These are phyloP conservation scores for Monosporascus sp. DNA, from an alignment of 2,329 filamentous ascomycete species.

Conservation along the genomic window DNA sequence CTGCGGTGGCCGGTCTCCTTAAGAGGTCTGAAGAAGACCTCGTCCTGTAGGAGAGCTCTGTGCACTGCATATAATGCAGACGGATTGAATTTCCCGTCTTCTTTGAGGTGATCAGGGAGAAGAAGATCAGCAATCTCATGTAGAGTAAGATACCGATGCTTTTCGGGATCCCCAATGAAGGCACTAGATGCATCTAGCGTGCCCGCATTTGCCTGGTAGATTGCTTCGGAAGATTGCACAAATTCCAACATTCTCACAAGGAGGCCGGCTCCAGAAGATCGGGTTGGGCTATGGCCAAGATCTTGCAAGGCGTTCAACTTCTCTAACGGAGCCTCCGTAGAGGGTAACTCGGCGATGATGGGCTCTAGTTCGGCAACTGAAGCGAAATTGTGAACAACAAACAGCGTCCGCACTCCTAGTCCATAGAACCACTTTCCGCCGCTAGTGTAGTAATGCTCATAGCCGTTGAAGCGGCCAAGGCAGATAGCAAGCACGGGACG, in stretches of 20 bases:
- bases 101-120: slow-evolving; percentile 31
- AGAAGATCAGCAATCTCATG: slow-evolving; percentile 44
- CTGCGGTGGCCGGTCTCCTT: slow-evolving; percentile 44
- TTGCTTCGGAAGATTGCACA: slow-evolving; percentile 31
- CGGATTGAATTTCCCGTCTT: slow-evolving; percentile 34
- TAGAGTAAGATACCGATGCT: slow-evolving; percentile 42
- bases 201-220: slow-evolving; percentile 43
- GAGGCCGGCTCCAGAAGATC: slow-evolving; percentile 35
- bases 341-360: slow-evolving; percentile 32
- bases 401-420: slow-evolving; percentile 37
- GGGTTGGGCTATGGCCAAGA: slow-evolving; percentile 34
- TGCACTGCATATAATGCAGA: slow-evolving; percentile 65
- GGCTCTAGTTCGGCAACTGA: slow-evolving; percentile 34
- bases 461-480: slow-evolving; percentile 43
- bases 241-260: slow-evolving; percentile 45
- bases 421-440: slow-evolving; percentile 46
- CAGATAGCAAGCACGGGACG: slow-evolving; percentile 46
- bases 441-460: slow-evolving; percentile 49
- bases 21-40: slow-evolving; percentile 54
- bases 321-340: slow-evolving; percentile 19
- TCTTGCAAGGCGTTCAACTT: slow-evolving; percentile 33
- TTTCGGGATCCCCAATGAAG: slow-evolving; percentile 31
- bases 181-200: slow-evolving; percentile 41
- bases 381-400: slow-evolving; percentile 45
- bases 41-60: slow-evolving; percentile 53